Evolutionary conservation across 2,329 filamentous ascomycete species (phyloP), one percentile per base, ranked within the genome.

Genomic region (Colletotrichum magnum): DNA sequence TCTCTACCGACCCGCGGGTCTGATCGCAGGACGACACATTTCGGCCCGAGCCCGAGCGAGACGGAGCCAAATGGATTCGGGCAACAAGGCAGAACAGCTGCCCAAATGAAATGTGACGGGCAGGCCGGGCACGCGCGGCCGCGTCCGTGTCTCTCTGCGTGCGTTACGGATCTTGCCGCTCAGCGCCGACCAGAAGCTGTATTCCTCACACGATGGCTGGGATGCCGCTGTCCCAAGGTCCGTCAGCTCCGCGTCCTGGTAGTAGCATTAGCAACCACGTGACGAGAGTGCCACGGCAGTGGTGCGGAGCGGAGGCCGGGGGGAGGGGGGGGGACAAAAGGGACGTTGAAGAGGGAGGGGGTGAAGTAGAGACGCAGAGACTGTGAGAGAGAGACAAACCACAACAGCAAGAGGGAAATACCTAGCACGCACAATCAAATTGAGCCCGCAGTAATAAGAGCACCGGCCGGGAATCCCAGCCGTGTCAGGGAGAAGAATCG

Each of bases 131-230:
- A 28, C 59, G 18, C 45, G 60, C 60, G 54, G 65, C n/a, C 10
- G 32, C 53, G 48, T 43, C 53, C 56, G 60, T 50, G n/a, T 58
- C 41, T 41, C 54, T 36, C 64, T 58, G 39, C 56, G 56, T 58
- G 26, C 56, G 56, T n/a, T 50, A 54, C 66, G 66, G 61, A 51
- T 69, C 66, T 66, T 69, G 62, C 66, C 62, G 61, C 24, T 21
- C 54, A 56, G 21, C 39, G 43, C 54, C 12, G 24, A 51, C 39
- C 26, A 53, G 41, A 36, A 48, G 43, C 24, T 39, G 45, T 26
- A 21, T 64, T 56, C 53, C 24, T 24, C 39, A 39, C 48, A 54
- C 51, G 32, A 32, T 58, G 48, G 47, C 59, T 21, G 50, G 64
- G 61, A 64, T 57, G 48, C 50, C 61, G 56, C 41, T 60, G 66